Conservation (phyloP, 768 basidiomycete species). For the Cyclocybe aegerita region DNA sequence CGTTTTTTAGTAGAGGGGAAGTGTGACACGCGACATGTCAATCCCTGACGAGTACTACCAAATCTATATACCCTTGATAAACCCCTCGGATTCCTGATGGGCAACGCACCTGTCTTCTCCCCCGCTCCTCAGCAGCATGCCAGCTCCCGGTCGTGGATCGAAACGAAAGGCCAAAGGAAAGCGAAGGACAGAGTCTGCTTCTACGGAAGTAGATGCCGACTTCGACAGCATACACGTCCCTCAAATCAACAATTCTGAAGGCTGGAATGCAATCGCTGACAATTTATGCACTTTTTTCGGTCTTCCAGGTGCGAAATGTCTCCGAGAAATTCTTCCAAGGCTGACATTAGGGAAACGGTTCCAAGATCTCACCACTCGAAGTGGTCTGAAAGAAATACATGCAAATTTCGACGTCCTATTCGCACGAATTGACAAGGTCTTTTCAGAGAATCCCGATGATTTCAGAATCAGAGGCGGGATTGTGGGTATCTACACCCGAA, state of each 20-base stretch:
- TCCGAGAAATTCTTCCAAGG: too few relatives aligned
- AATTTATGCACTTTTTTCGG: constrained; percentile 49
- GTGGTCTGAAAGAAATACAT: constrained; percentile 64
- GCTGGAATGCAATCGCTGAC: constrained; percentile 47
- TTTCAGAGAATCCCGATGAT: constrained; percentile 38
- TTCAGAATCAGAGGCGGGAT: constrained; percentile 55
- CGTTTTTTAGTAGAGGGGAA: too few relatives aligned
- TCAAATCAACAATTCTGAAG: constrained; percentile 46
- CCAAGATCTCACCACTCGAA: constrained; percentile 53
- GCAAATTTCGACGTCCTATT: constrained; percentile 54
- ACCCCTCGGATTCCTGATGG: too few relatives aligned
- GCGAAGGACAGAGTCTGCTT: too few relatives aligned
- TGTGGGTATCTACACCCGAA: constrained; percentile 60
- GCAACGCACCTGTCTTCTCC: too few relatives aligned
- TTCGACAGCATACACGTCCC: constrained; percentile 30
- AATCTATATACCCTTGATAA: too few relatives aligned
- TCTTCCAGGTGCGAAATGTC: constrained; percentile 44
- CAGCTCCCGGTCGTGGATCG: too few relatives aligned
- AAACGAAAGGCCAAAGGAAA: too few relatives aligned
- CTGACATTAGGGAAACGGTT: too few relatives aligned
- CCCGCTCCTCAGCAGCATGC: too few relatives aligned
- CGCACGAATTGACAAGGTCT: constrained; percentile 48
- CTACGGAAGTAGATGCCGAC: not conserved
- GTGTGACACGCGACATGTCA: too few relatives aligned
- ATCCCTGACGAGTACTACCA: too few relatives aligned